Evolutionary conservation across 345 rosid genomes (phyloP).

Genomic region (Noccaea bulbosa): DNA sequence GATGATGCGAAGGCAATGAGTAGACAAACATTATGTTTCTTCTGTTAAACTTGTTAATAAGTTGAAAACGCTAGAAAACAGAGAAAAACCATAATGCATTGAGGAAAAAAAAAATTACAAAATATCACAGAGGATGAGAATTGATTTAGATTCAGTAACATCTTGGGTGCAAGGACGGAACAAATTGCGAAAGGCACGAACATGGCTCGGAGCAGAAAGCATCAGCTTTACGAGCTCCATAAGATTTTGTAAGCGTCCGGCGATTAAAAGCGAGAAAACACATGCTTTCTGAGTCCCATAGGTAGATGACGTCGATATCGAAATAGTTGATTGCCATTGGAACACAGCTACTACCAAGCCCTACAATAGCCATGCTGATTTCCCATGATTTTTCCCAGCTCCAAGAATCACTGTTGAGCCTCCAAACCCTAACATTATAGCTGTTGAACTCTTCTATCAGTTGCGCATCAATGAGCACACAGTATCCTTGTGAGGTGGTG

Average conservation of each 20-base stretch:
- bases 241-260: not conserved
- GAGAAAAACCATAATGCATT: no score
- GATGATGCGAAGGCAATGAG: no score
- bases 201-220: not conserved
- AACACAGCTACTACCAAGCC: not conserved
- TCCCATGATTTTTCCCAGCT: not conserved
- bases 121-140: no score
- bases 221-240: not conserved
- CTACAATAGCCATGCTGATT: not conserved
- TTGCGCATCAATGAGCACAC: no score
- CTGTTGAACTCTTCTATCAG: no score
- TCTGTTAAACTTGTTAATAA: no score
- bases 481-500: no score
- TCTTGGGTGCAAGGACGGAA: not conserved
- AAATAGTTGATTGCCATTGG: slow-evolving; percentile 13
- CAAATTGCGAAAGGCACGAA: not conserved
- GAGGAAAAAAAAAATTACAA: no score
- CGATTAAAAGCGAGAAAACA: not conserved
- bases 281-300: not conserved
- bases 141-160: no score
- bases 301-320: slow-evolving; percentile 2
- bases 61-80: no score
- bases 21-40: no score
- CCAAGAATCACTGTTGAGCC: not conserved
- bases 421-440: not conserved